Evolutionary conservation across 2,329 filamentous ascomycete genomes (phyloP).

Genomic region (Pyricularia grisea): DNA sequence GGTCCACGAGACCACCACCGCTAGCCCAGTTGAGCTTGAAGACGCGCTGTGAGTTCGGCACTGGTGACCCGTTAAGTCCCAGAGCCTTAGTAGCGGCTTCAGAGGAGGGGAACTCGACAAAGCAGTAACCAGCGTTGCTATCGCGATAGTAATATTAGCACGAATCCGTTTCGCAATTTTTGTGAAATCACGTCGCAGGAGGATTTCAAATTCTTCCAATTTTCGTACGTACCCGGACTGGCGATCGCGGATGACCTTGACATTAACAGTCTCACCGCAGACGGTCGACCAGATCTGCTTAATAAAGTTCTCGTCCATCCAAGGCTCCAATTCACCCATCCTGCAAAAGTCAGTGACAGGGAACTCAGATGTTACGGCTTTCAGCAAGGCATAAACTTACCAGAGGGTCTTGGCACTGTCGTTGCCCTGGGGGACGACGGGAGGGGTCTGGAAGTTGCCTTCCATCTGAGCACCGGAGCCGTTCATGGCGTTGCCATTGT

Average conservation of each 20-base stretch:
- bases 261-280: slow-evolving; percentile 89
- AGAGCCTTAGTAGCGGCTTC: slow-evolving; percentile 88
- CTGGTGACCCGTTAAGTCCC: slow-evolving; percentile 75
- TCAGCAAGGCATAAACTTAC: slow-evolving; percentile 23
- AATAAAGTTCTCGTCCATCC: slow-evolving; percentile 99
- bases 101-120: slow-evolving; percentile 80
- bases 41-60: slow-evolving; percentile 86
- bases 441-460: slow-evolving; percentile 11
- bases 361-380: background rate
- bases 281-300: slow-evolving; percentile 83
- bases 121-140: slow-evolving; percentile 97
- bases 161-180: background rate
- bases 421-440: slow-evolving; percentile 15
- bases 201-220: background rate
- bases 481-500: slow-evolving; percentile 18
- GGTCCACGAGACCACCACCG: slow-evolving; percentile 88
- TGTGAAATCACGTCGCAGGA: background rate
- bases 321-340: slow-evolving; percentile 98
- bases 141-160: background rate
- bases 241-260: slow-evolving; percentile 99
- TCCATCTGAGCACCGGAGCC: slow-evolving; percentile 15
- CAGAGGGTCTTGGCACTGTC: slow-evolving; percentile 50
- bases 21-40: slow-evolving; percentile 99
- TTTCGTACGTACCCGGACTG: slow-evolving; percentile 74
- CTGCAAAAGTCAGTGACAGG: slow-evolving; percentile 33